phyloP scores from a whole-genome alignment of 2,329 filamentous ascomycete genomes.

The Aureobasidium sp. region DNA sequence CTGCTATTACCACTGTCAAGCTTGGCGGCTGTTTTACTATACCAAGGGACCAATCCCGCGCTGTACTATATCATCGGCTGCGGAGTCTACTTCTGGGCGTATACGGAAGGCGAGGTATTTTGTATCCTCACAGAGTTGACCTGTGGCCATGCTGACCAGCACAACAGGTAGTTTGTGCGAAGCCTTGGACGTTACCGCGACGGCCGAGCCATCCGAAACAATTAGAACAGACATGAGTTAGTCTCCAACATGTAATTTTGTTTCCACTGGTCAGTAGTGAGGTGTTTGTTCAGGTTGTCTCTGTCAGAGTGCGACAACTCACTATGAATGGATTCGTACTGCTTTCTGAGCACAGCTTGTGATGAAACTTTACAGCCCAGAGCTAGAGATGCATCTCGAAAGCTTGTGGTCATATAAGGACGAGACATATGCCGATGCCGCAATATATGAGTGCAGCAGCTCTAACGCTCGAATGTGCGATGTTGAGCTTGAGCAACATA shows the following conservation, averaged over 20 bases:
- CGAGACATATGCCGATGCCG: background rate
- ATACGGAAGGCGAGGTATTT: slow-evolving; percentile 90
- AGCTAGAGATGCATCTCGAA: background rate
- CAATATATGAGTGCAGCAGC: background rate
- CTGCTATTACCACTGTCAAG: slow-evolving; percentile 73
- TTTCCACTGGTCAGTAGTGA: background rate
- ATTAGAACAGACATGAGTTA: slow-evolving; percentile 8
- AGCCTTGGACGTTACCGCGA: slow-evolving; percentile 41
- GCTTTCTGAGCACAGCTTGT: background rate
- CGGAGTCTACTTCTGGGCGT: slow-evolving; percentile 90
- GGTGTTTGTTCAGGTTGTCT: background rate
- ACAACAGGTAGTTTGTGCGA: slow-evolving; percentile 39
- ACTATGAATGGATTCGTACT: too few relatives aligned
- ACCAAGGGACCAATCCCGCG: slow-evolving; percentile 86
- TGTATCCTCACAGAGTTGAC: background rate
- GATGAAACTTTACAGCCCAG: background rate
- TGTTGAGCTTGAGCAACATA: background rate
- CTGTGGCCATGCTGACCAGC: slow-evolving; percentile 9
- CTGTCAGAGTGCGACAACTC: background rate
- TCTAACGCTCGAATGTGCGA: too few relatives aligned
- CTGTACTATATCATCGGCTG: slow-evolving; percentile 86
- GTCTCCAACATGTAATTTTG: background rate
- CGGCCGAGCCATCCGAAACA: slow-evolving; percentile 1
- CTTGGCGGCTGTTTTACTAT: slow-evolving; percentile 67
- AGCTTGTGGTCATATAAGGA: background rate